Evolutionary conservation across 371 early-diverging fungal species (phyloP).

Genomic region (Haplosporangium sp.): DNA sequence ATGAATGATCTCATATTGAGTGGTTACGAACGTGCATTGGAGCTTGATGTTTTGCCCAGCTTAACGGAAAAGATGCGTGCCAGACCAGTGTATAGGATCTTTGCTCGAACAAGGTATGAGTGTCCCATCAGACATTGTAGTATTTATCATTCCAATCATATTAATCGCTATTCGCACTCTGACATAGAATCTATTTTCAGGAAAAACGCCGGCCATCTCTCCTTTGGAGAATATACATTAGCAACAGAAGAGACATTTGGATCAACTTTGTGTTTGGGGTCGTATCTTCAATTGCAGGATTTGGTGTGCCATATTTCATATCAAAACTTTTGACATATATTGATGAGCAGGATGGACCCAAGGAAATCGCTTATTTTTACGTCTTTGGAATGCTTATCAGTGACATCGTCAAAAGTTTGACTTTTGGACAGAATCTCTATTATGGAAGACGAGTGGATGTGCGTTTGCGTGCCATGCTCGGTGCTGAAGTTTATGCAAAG

Average conservation of each 20-base stretch:
- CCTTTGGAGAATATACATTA: constrained; percentile 40
- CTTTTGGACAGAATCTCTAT: constrained; percentile 60
- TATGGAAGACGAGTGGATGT: constrained; percentile 64
- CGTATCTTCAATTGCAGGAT: constrained; percentile 55
- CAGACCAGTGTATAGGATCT: constrained; percentile 42
- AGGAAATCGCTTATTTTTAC: constrained; percentile 59
- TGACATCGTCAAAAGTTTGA: constrained; percentile 56
- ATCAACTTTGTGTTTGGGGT: constrained; percentile 44
- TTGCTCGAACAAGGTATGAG: constrained; percentile 39
- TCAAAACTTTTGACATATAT: constrained; percentile 59
- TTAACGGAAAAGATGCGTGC: constrained; percentile 51
- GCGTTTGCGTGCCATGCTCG: constrained; percentile 61
- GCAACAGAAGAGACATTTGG: constrained; percentile 44
- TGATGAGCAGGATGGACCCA: constrained; percentile 46
- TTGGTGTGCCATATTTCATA: constrained; percentile 62
- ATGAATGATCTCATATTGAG: constrained; percentile 51
- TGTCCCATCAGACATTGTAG: neutral
- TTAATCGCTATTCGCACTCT: neutral
- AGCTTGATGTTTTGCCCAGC: constrained; percentile 36
- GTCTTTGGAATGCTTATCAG: constrained; percentile 62
- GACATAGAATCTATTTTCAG: constrained; percentile 22
- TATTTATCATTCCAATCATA: neutral
- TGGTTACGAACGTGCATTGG: constrained; percentile 42
- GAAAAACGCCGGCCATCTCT: constrained; percentile 17
- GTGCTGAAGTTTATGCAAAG: constrained; percentile 65